Conservation (phyloP, 2,329 filamentous ascomycete genomes). For the Celoporthe dispersa region DNA sequence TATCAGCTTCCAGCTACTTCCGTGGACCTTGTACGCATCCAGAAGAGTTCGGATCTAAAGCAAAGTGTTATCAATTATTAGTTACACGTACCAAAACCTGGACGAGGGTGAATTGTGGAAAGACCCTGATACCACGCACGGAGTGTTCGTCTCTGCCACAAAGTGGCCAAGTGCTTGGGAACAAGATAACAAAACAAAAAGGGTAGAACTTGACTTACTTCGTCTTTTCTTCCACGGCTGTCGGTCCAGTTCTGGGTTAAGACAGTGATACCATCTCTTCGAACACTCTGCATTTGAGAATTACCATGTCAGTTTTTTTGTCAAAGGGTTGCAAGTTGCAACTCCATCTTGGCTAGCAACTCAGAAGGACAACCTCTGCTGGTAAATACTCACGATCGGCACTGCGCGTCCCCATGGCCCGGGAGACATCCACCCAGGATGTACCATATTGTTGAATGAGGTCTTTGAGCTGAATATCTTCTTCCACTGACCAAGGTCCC, state of each 20-base stretch:
- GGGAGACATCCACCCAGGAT: conserved; percentile 10
- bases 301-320: not conserved
- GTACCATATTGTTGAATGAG: conserved; percentile 5
- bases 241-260: conserved; percentile 10
- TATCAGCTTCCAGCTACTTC: conserved; percentile 15
- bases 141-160: too few relatives aligned
- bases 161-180: not conserved
- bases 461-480: conserved; percentile 9
- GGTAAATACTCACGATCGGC: conserved; percentile 6
- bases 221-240: conserved; percentile 12
- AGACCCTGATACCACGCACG: not conserved
- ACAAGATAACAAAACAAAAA: not conserved
- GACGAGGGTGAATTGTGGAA: too few relatives aligned
- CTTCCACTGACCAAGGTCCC: conserved; percentile 15
- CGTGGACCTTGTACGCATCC: conserved; percentile 10
- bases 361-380: not conserved
- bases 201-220: conserved; percentile 3
- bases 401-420: conserved; percentile 7
- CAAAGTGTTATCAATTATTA: not conserved
- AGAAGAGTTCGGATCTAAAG: not conserved
- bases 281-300: not conserved
- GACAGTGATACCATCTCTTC: conserved; percentile 17
- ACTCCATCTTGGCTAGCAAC: too few relatives aligned
- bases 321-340: not conserved
- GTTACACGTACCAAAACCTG: not conserved